A percentile compares a stretch with the other conserved stretches of the same genome.
Conservation (phyloP, 495 filamentous ascomycete genomes). For the Penicillium bovifimosum region DNA sequence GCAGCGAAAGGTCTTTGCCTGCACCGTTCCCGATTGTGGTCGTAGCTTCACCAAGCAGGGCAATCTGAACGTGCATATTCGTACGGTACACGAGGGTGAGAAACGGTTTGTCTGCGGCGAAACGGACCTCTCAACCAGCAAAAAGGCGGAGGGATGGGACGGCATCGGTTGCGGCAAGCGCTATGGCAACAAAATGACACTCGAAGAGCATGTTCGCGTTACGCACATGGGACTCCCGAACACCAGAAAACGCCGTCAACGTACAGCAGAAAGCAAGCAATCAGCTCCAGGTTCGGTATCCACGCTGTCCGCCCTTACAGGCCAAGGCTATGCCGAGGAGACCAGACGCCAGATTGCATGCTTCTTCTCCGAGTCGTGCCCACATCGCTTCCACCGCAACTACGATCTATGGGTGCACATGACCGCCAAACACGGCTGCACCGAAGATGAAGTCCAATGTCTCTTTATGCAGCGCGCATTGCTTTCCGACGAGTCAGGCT, state of each 20-base stretch:
- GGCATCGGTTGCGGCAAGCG: slow-evolving; percentile 62
- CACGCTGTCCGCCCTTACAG: slow-evolving; percentile 50
- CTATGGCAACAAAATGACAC: slow-evolving; percentile 63
- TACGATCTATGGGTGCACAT: slow-evolving; percentile 66
- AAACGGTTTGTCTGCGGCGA: slow-evolving; percentile 68
- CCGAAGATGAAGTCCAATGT: slow-evolving; percentile 47
- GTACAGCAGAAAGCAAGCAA: slow-evolving; percentile 30
- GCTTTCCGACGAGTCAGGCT: slow-evolving; percentile 26
- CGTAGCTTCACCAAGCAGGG: slow-evolving; percentile 70
- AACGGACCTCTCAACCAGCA: slow-evolving; percentile 51
- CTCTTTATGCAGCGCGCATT: slow-evolving; percentile 41
- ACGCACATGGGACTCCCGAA: slow-evolving; percentile 59
- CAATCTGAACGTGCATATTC: slow-evolving; percentile 74
- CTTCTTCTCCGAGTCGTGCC: slow-evolving; percentile 44
- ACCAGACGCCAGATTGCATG: slow-evolving; percentile 53
- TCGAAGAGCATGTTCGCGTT: slow-evolving; percentile 77
- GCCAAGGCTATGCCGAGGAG: slow-evolving; percentile 51
- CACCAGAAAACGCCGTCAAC: slow-evolving; percentile 38
- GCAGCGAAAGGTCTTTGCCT: slow-evolving; percentile 57
- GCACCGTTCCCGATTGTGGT: slow-evolving; percentile 58
- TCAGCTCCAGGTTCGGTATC: slow-evolving; percentile 21
- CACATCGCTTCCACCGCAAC: slow-evolving; percentile 56
- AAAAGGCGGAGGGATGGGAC: slow-evolving; percentile 60
- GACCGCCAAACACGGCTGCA: slow-evolving; percentile 44
- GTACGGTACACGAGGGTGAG: slow-evolving; percentile 64